Percentiles rank a stretch among this genome's conserved stretches.
phyloP scores from a whole-genome alignment of 2,329 filamentous ascomycete genomes.

The Diaporthe destruens region DNA sequence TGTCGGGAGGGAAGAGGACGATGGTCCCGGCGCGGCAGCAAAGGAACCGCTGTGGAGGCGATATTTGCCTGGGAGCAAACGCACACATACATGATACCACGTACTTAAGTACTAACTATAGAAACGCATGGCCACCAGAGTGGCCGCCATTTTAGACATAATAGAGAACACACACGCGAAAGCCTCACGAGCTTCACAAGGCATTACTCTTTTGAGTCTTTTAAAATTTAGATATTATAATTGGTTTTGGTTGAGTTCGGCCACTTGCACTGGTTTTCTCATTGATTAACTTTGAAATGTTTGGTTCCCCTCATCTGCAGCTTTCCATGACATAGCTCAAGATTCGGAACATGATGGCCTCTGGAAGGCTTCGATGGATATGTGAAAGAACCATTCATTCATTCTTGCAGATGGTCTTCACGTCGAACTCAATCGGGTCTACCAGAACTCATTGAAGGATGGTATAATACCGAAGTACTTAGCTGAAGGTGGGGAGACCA shows the following conservation, averaged over 20 bases:
- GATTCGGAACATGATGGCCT: constrained; percentile 23
- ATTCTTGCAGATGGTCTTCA: no score
- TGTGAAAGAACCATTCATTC: background rate
- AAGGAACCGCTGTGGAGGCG: constrained; percentile 35
- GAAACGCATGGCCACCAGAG: background rate
- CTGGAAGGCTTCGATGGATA: constrained; percentile 16
- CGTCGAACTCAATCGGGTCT: no score
- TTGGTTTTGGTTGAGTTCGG: no score
- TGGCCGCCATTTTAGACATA: background rate
- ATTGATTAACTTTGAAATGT: no score
- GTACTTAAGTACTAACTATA: no score
- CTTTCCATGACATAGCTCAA: constrained; percentile 25
- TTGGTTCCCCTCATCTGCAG: constrained; percentile 17
- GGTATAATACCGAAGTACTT: no score
- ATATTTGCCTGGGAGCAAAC: background rate
- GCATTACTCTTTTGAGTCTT: background rate
- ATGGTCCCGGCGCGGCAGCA: constrained; percentile 53
- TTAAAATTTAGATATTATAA: background rate
- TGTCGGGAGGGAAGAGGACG: constrained; percentile 82
- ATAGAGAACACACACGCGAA: constrained; percentile 2
- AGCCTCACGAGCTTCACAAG: background rate
- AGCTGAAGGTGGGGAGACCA: background rate
- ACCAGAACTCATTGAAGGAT: no score
- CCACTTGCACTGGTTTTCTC: background rate
- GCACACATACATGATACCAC: constrained; percentile 28